Conservation (phyloP, 169 alveolate genomes). For the Eimeria acervulina region DNA sequence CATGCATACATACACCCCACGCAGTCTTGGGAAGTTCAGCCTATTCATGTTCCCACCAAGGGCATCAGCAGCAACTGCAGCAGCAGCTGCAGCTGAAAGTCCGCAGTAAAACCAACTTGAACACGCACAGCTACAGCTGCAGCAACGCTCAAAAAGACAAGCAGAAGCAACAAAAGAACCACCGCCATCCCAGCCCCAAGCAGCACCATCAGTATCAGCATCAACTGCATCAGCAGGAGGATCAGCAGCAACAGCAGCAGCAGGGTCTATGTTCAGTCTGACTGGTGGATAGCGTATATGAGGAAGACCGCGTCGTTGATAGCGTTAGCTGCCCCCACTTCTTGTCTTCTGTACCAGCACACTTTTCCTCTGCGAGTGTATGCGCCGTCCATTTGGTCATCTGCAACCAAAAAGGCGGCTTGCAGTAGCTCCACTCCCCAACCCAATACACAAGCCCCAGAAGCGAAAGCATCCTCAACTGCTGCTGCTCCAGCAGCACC, state of each 20-base stretch:
- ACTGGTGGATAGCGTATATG: conserved; percentile 77
- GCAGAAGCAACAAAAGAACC: background rate
- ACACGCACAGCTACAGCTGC: background rate
- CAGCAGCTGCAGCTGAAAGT: background rate
- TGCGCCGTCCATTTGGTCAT: conserved; percentile 85
- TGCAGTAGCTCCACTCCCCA: conserved; percentile 86
- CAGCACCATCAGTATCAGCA: background rate
- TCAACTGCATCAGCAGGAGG: background rate
- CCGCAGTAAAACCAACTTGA: background rate
- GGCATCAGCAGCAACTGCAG: conserved; percentile 1
- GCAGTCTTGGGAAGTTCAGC: too few species aligned
- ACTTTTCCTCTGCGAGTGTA: conserved; percentile 83
- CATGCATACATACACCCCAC: too few species aligned
- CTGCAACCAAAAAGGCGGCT: conserved; percentile 84
- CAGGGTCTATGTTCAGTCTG: background rate
- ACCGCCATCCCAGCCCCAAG: background rate
- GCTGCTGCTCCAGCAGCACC: conserved; percentile 31
- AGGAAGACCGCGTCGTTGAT: conserved; percentile 82
- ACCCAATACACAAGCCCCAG: conserved; percentile 63
- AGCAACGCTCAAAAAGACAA: background rate
- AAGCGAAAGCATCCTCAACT: conserved; percentile 23
- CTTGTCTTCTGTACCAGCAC: conserved; percentile 82
- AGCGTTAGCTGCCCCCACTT: conserved; percentile 81
- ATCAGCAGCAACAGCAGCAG: background rate
- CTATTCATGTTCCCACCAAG: too few species aligned